These are phyloP conservation scores for Aphanomyces euteiches DNA, from an alignment of 352 stramenopile species.

Conservation along the genomic window DNA sequence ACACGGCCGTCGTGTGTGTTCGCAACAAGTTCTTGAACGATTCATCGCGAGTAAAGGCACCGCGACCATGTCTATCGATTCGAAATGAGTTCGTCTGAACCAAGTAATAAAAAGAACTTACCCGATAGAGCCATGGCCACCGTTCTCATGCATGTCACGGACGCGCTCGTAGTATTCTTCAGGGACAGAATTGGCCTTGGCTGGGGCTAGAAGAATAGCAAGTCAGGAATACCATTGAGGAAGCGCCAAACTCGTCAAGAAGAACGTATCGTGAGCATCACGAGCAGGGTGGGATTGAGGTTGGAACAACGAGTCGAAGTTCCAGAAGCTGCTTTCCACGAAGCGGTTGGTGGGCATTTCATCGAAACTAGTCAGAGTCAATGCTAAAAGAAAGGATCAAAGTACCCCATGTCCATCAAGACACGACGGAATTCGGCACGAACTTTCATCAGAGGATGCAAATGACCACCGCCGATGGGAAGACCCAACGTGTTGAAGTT, in stretches of 20 bases:
- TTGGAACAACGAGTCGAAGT: conserved; percentile 99
- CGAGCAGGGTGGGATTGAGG: conserved; percentile 98
- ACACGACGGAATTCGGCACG: conserved; percentile 98
- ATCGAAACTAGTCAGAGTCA: conserved; percentile 74
- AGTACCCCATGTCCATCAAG: conserved; percentile 98
- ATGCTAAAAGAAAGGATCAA: neutral
- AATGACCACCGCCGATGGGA: conserved; percentile 91
- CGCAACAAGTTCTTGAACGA: conserved; percentile 99
- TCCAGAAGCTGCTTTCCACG: conserved; percentile 99
- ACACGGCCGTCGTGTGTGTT: conserved; percentile 99
- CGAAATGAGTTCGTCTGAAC: conserved; percentile 19
- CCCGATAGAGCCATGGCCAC: conserved; percentile 95
- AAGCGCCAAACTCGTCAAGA: conserved; percentile 89
- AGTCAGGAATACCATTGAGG: neutral
- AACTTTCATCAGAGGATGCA: conserved; percentile 98
- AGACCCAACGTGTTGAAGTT: conserved; percentile 98
- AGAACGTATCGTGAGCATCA: conserved; percentile 99
- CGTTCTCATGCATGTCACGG: conserved; percentile 97
- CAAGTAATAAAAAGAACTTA: conserved; percentile 49
- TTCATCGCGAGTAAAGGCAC: conserved; percentile 91
- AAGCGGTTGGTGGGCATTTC: conserved; percentile 99
- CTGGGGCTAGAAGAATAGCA: conserved; percentile 45
- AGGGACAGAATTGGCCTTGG: conserved; percentile 82
- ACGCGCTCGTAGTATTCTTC: conserved; percentile 99
- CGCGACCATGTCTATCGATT: conserved; percentile 53